Evolutionary conservation across 441 rosid genomes (phyloP).

Genomic region (Populus trichocarpa): DNA sequence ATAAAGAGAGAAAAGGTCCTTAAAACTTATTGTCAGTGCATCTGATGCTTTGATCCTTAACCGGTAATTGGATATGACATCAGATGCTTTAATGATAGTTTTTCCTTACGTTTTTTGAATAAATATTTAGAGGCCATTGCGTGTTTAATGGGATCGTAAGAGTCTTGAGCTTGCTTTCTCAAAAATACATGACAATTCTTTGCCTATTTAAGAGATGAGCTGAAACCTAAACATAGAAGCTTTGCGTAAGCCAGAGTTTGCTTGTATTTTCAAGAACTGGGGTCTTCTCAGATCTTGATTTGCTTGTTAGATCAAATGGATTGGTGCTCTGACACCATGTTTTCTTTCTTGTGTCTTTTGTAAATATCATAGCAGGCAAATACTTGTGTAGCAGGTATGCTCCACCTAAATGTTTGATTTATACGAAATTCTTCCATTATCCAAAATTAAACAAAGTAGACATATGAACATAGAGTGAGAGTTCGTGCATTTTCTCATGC

Average conservation of each 20-base stretch:
- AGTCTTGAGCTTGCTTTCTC: neutral
- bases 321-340: too few relatives aligned
- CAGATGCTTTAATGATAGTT: neutral
- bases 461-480: neutral
- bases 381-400: neutral
- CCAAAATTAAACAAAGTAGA: neutral
- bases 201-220: neutral
- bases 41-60: neutral
- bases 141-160: neutral
- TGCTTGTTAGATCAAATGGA: too few relatives aligned
- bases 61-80: neutral
- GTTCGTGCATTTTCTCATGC: neutral
- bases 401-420: neutral
- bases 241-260: too few relatives aligned
- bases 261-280: too few relatives aligned
- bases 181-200: neutral
- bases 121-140: neutral
- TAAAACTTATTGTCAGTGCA: neutral
- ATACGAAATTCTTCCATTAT: neutral
- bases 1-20: neutral
- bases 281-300: too few relatives aligned
- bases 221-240: too few relatives aligned
- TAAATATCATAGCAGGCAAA: too few relatives aligned
- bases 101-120: neutral
- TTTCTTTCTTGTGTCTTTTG: too few relatives aligned